Percentiles rank a stretch among this genome's conserved stretches.
These are phyloP conservation scores for Echites panduratus DNA, from an alignment of 257 asterid genomes.

Conservation along the genomic window DNA sequence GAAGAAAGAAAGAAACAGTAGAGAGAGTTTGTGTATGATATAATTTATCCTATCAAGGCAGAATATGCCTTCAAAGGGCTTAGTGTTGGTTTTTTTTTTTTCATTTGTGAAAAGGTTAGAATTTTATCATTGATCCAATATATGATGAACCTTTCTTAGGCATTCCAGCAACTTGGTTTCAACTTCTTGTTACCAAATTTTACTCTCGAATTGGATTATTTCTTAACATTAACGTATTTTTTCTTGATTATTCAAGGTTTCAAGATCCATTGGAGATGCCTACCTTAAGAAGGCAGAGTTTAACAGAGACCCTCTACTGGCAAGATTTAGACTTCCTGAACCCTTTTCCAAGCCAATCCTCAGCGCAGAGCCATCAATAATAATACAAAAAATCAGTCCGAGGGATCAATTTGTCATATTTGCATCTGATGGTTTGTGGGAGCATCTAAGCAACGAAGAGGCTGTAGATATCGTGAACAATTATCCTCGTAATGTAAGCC, in stretches of 20 bases:
- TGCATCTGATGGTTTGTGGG: slow-evolving; percentile 99
- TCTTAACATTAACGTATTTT: background rate
- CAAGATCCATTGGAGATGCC: slow-evolving; percentile 93
- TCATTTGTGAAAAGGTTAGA: background rate
- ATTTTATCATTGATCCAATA: background rate
- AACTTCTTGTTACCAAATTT: background rate
- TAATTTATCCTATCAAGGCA: too few relatives aligned
- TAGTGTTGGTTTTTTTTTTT: background rate
- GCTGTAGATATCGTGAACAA: slow-evolving; percentile 75
- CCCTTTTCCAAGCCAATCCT: slow-evolving; percentile 68
- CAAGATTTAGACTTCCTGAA: slow-evolving; percentile 61
- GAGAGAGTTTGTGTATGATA: background rate
- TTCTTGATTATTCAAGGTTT: slow-evolving; percentile 41
- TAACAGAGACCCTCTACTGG: slow-evolving; percentile 65
- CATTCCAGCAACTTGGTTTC: background rate
- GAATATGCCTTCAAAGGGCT: background rate
- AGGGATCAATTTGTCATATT: slow-evolving; percentile 73
- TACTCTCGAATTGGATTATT: background rate
- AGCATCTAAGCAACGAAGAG: slow-evolving; percentile 91
- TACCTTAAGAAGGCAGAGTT: slow-evolving; percentile 83
- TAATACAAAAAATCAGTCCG: slow-evolving; percentile 50
- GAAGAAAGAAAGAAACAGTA: background rate
- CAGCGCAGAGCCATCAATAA: slow-evolving; percentile 74
- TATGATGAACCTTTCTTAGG: background rate
- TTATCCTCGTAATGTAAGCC: slow-evolving; percentile 58